These are phyloP conservation scores for Chaetomium sp. DNA, from an alignment of 2,329 filamentous ascomycete genomes.

Conservation along the genomic window DNA sequence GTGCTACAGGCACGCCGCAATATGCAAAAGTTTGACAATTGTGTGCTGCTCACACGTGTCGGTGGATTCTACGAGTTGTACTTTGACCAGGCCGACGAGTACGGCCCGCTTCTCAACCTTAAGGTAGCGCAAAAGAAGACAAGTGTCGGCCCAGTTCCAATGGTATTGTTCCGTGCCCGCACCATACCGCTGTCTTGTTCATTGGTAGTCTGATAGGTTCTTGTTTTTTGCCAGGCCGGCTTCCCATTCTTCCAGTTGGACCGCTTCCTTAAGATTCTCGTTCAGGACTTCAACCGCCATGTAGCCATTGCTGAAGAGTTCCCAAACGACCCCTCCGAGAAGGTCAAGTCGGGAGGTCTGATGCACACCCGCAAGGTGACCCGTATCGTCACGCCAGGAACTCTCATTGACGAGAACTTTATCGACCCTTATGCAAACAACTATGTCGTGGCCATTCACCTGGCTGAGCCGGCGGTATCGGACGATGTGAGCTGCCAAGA, in stretches of 20 bases:
- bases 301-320: conserved; percentile 96
- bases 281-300: conserved; percentile 86
- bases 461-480: conserved; percentile 39
- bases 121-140: conserved; percentile 83
- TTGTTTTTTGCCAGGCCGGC: conserved; percentile 63
- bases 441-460: conserved; percentile 80
- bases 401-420: conserved; percentile 95
- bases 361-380: conserved; percentile 84
- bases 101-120: conserved; percentile 80
- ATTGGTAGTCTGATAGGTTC: conserved; percentile 34
- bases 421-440: conserved; percentile 94
- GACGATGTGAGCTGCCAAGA: conserved; percentile 20
- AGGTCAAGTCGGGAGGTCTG: conserved; percentile 73
- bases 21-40: conserved; percentile 88
- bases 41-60: conserved; percentile 86
- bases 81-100: conserved; percentile 91
- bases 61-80: conserved; percentile 98
- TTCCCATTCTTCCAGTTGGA: conserved; percentile 94
- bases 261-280: conserved; percentile 86
- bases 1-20: conserved; percentile 84
- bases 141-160: conserved; percentile 76
- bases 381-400: conserved; percentile 90
- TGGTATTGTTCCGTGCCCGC: conserved; percentile 57
- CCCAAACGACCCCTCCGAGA: conserved; percentile 69
- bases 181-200: conserved; percentile 32